phyloP scores from a whole-genome alignment of 495 filamentous ascomycete species.

The Neurospora pannonica region DNA sequence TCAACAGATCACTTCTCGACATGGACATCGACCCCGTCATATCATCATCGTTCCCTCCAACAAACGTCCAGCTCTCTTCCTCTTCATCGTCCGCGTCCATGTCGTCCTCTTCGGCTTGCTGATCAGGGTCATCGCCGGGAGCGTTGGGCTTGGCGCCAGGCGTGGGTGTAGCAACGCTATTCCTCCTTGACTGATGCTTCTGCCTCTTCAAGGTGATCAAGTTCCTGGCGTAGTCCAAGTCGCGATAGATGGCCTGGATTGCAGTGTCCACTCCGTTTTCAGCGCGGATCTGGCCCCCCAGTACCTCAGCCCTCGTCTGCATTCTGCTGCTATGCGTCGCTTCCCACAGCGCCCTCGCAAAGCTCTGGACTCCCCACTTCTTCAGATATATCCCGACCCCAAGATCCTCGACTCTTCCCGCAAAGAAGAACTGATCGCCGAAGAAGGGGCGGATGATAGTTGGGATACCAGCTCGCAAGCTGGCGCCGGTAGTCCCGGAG shows the following conservation, averaged over 20 bases:
- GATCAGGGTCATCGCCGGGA: not conserved
- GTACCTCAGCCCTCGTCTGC: constrained; percentile 69
- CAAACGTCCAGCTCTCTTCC: constrained; percentile 43
- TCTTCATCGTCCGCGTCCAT: constrained; percentile 21
- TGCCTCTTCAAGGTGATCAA: constrained; percentile 56
- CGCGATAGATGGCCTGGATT: constrained; percentile 88
- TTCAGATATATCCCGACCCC: constrained; percentile 86
- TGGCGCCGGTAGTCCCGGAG: constrained; percentile 91
- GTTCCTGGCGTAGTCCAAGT: constrained; percentile 89
- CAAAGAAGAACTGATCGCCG: constrained; percentile 96
- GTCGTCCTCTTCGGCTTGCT: constrained; percentile 17
- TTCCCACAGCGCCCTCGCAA: constrained; percentile 84
- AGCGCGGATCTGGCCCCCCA: constrained; percentile 83
- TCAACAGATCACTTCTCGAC: not conserved
- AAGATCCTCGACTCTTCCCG: constrained; percentile 76
- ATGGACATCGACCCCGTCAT: not conserved
- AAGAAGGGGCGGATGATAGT: constrained; percentile 97
- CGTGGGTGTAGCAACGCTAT: not conserved
- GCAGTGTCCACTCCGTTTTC: constrained; percentile 84
- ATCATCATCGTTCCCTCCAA: constrained; percentile 24
- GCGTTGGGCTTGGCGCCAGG: not conserved
- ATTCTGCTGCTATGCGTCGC: constrained; percentile 80
- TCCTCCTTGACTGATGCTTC: constrained; percentile 46
- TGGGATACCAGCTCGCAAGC: constrained; percentile 81
- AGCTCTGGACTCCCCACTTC: constrained; percentile 74